A percentile compares a stretch with the other conserved stretches of the same genome.
Conservation (phyloP, 1,139 yeast genomes). For the Lodderomyces metapsilosis region DNA sequence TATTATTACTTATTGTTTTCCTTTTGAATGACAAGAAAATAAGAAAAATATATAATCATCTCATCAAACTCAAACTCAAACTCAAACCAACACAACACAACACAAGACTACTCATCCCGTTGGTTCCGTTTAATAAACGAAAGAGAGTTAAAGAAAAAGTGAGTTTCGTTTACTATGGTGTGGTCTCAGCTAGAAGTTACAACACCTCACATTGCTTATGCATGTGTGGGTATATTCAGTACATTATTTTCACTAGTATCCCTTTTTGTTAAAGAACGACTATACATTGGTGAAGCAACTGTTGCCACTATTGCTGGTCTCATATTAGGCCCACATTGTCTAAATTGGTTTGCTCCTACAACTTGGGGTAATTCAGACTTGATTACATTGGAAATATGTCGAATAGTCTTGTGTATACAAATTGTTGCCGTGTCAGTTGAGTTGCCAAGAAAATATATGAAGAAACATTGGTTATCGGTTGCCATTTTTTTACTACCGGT, state of each 20-base stretch:
- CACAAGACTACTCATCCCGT: no score
- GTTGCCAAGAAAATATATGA: constrained; percentile 89
- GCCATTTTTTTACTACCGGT: constrained; percentile 79
- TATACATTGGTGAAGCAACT: constrained; percentile 94
- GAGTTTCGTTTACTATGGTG: constrained; percentile 25
- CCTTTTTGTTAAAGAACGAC: constrained; percentile 80
- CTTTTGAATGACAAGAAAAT: neutral
- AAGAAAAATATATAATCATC: neutral
- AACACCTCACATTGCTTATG: constrained; percentile 82
- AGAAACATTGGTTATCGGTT: constrained; percentile 86
- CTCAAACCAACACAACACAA: neutral
- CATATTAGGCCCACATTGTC: constrained; percentile 90
- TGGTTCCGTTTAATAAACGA: no score
- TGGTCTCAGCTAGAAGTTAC: constrained; percentile 46
- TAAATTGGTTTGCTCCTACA: constrained; percentile 83
- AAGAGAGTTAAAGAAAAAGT: no score
- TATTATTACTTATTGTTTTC: no score
- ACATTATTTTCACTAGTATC: constrained; percentile 87
- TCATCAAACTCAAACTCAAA: neutral
- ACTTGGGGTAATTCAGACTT: constrained; percentile 90
- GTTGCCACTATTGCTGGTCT: constrained; percentile 91
- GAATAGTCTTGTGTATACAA: constrained; percentile 87
- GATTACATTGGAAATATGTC: constrained; percentile 83
- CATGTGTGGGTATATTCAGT: constrained; percentile 87
- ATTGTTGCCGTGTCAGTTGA: constrained; percentile 98